These are phyloP conservation scores for Phaeophleospora eucalypticola DNA, from an alignment of 2,329 filamentous ascomycete species.

Conservation along the genomic window DNA sequence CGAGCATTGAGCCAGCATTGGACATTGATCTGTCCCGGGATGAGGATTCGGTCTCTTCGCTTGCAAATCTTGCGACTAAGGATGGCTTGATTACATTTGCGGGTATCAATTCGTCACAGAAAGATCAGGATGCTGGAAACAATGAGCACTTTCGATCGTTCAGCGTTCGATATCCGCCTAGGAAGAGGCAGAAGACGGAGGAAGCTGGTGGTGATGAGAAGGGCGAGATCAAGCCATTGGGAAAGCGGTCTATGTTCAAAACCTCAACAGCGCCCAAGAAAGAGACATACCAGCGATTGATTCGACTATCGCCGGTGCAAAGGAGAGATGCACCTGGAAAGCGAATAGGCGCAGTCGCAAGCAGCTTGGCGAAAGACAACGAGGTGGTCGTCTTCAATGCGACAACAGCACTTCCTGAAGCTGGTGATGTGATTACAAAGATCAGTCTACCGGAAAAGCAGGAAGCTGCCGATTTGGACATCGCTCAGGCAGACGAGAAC, in stretches of 20 bases:
- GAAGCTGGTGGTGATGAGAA: constrained; percentile 36
- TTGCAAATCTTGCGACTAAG: constrained; percentile 63
- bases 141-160: constrained; percentile 84
- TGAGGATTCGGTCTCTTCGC: constrained; percentile 84
- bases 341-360: constrained; percentile 72
- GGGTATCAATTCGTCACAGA: constrained; percentile 77
- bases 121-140: constrained; percentile 66
- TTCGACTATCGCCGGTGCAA: constrained; percentile 54
- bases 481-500: constrained; percentile 58
- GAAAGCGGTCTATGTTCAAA: constrained; percentile 51
- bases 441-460: constrained; percentile 49
- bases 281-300: constrained; percentile 58
- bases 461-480: constrained; percentile 67
- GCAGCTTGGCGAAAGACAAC: constrained; percentile 65
- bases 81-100: constrained; percentile 58
- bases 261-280: constrained; percentile 41
- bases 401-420: constrained; percentile 49
- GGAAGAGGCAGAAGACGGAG: constrained; percentile 38
- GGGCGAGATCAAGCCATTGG: constrained; percentile 43
- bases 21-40: constrained; percentile 75
- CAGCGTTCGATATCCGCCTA: constrained; percentile 54
- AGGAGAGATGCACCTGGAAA: constrained; percentile 49
- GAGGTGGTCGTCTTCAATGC: constrained; percentile 80
- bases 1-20: constrained; percentile 58
- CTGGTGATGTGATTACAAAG: constrained; percentile 51